A percentile compares a stretch with the other conserved stretches of the same genome.
Evolutionary conservation across 139 green algal genomes (phyloP).

Genomic region (Micromonas pusilla): DNA sequence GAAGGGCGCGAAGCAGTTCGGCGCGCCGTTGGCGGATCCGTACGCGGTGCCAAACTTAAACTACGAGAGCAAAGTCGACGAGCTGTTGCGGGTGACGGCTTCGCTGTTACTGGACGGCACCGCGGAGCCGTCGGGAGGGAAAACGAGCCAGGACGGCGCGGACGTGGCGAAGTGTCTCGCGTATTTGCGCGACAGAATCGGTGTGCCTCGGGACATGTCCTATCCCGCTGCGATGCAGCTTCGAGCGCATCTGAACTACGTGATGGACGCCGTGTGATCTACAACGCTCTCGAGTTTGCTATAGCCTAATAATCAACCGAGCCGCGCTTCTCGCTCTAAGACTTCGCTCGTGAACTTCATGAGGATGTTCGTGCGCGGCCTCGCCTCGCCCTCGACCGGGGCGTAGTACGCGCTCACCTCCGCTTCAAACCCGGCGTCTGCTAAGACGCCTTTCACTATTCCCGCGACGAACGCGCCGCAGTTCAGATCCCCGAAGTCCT

Average conservation of each 20-base stretch:
- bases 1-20: conserved; percentile 8
- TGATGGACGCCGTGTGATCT: conserved; percentile 25
- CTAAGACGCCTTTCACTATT: conserved; percentile 82
- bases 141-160: background rate
- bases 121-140: background rate
- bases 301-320: no score
- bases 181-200: conserved; percentile 31
- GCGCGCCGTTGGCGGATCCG: conserved; percentile 29
- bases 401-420: conserved; percentile 32
- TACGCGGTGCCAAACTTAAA: conserved; percentile 23
- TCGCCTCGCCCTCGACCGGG: background rate
- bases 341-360: conserved; percentile 78
- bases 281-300: no score
- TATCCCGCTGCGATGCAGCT: conserved; percentile 42
- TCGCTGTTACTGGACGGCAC: conserved; percentile 6
- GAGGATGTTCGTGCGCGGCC: conserved; percentile 66
- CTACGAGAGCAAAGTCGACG: conserved; percentile 1
- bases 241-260: conserved; percentile 39
- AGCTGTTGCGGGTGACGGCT: background rate
- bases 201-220: conserved; percentile 44
- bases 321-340: conserved; percentile 53
- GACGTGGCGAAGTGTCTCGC: background rate
- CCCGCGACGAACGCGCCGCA: conserved; percentile 82
- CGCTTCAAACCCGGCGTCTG: conserved; percentile 78
- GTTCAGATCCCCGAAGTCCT: conserved; percentile 82